Evolutionary conservation across 2,329 filamentous ascomycete species (phyloP).

Genomic region (Penicillium oxalicum): DNA sequence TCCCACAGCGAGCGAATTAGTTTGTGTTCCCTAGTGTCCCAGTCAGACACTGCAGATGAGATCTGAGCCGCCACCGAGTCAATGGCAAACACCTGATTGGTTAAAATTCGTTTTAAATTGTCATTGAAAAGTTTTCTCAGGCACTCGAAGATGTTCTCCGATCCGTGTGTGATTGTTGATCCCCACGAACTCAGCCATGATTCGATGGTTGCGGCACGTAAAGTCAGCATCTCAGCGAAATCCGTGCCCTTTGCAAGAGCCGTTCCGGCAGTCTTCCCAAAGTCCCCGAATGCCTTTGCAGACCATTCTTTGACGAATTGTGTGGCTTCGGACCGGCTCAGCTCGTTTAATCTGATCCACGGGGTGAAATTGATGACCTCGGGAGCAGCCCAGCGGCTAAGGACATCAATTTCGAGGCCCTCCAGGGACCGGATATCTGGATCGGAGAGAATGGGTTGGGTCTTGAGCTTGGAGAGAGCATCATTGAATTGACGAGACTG

Average conservation of each 20-base stretch:
- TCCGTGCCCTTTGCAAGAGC: conserved; percentile 57
- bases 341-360: conserved; percentile 76
- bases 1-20: conserved; percentile 61
- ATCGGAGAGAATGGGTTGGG: conserved; percentile 66
- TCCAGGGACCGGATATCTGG: conserved; percentile 58
- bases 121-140: conserved; percentile 64
- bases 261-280: conserved; percentile 57
- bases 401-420: conserved; percentile 69
- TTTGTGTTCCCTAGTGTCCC: conserved; percentile 52
- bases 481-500: conserved; percentile 68
- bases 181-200: conserved; percentile 66
- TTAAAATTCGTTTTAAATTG: conserved; percentile 59
- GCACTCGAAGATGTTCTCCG: conserved; percentile 61
- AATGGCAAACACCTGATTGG: conserved; percentile 58
- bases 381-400: conserved; percentile 72
- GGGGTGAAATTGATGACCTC: conserved; percentile 81
- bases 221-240: conserved; percentile 61
- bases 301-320: conserved; percentile 62
- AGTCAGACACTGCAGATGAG: conserved; percentile 54
- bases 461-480: conserved; percentile 63
- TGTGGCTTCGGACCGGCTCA: conserved; percentile 55
- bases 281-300: conserved; percentile 51
- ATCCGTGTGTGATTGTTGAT: conserved; percentile 50
- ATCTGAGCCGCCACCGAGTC: conserved; percentile 61
- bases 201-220: conserved; percentile 65